These are phyloP conservation scores for Plectosphaerella plurivora DNA, from an alignment of 2,329 filamentous ascomycete species.

Conservation along the genomic window DNA sequence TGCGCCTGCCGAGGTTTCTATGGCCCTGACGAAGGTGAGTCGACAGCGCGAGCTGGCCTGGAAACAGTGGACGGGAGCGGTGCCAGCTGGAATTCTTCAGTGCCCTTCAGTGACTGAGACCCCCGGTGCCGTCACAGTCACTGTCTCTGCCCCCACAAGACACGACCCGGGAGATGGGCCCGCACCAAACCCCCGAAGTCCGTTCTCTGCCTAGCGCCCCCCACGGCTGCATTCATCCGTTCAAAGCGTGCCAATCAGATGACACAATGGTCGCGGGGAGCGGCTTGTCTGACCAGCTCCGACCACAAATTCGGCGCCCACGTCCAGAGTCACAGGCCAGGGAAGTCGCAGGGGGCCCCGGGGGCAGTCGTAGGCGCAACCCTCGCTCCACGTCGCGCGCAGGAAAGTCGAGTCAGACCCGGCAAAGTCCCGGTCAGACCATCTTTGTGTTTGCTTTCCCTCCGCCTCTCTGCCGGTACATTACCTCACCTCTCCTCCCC, in stretches of 20 bases:
- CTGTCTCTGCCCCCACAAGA: background rate
- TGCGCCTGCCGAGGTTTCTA: too few relatives aligned
- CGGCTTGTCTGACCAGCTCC: background rate
- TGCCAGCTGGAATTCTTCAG: too few relatives aligned
- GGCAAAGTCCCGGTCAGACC: background rate
- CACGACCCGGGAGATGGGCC: background rate
- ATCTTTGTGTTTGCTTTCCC: background rate
- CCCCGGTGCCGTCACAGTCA: too few relatives aligned
- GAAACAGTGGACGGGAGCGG: too few relatives aligned
- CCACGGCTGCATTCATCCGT: background rate
- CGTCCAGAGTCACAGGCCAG: background rate
- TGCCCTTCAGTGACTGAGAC: too few relatives aligned
- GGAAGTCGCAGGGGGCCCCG: background rate
- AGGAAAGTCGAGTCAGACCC: background rate
- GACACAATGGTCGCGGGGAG: background rate
- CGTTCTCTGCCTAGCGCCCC: background rate
- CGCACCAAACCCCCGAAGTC: background rate
- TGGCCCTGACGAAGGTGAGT: too few relatives aligned
- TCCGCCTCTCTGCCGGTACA: background rate
- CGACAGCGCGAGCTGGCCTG: too few relatives aligned
- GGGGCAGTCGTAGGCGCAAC: too few relatives aligned
- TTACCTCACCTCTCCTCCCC: background rate
- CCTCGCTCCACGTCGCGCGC: background rate
- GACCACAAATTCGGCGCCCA: background rate
- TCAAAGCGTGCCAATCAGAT: constrained; percentile 4